Percentiles rank a stretch among this genome's conserved stretches.
Conservation (phyloP, 495 filamentous ascomycete species). For the Stereocaulon alpinum region DNA sequence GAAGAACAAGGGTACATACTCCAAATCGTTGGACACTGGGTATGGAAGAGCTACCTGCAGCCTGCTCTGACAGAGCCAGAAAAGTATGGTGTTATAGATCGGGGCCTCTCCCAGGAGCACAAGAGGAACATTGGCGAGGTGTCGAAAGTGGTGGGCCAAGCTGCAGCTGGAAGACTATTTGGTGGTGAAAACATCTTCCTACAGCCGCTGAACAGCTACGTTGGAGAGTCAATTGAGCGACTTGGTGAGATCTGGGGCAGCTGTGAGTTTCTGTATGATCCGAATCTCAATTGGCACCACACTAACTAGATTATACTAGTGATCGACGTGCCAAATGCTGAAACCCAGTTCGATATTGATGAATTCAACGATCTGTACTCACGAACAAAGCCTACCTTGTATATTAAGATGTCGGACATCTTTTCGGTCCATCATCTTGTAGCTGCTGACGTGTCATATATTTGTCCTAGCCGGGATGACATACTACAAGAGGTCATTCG, state of each 20-base stretch:
- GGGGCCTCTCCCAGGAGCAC: slow-evolving; percentile 75
- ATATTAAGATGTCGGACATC: slow-evolving; percentile 97
- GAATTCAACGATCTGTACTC: slow-evolving; percentile 97
- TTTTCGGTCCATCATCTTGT: slow-evolving; percentile 92
- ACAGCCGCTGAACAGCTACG: slow-evolving; percentile 83
- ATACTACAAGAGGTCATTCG: slow-evolving; percentile 82
- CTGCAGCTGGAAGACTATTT: slow-evolving; percentile 76
- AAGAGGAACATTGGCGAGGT: slow-evolving; percentile 89
- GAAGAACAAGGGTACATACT: slow-evolving; percentile 71
- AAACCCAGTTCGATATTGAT: slow-evolving; percentile 92
- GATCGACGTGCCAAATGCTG: slow-evolving; percentile 73
- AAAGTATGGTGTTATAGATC: slow-evolving; percentile 79
- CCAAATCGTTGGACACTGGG: slow-evolving; percentile 76
- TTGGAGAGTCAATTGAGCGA: slow-evolving; percentile 74
- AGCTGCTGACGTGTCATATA: slow-evolving; percentile 59
- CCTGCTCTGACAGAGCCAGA: slow-evolving; percentile 81
- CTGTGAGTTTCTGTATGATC: slow-evolving; percentile 33
- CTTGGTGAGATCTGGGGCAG: slow-evolving; percentile 64
- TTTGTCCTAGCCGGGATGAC: slow-evolving; percentile 76
- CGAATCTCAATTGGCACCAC: neutral
- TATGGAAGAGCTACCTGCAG: slow-evolving; percentile 90
- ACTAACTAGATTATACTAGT: slow-evolving; percentile 38
- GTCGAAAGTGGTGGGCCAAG: slow-evolving; percentile 79
- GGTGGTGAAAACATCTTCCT: slow-evolving; percentile 91
- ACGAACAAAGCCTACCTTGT: slow-evolving; percentile 88